Conservation (phyloP, 306 rosid genomes). For the Dicorynia guianensis region DNA sequence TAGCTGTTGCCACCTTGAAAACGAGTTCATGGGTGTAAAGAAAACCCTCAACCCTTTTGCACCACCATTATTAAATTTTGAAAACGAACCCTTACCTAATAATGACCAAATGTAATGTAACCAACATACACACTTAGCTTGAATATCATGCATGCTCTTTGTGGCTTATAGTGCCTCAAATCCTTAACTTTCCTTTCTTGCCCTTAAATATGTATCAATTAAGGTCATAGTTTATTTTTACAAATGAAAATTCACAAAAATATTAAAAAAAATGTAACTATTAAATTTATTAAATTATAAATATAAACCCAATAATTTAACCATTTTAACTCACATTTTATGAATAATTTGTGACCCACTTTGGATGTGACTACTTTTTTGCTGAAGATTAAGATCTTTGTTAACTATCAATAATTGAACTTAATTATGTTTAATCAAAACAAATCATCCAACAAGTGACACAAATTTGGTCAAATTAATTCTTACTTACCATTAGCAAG, state of each 20-base stretch:
- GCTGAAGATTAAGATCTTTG: neutral
- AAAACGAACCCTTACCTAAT: slow-evolving; percentile 46
- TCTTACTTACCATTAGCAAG: slow-evolving; percentile 79
- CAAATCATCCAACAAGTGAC: neutral
- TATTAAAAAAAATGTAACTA: too few species aligned
- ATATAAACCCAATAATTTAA: too few species aligned
- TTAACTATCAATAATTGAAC: neutral
- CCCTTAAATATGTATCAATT: neutral
- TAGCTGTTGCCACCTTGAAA: slow-evolving; percentile 40
- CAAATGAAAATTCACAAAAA: too few species aligned
- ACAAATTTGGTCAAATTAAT: neutral
- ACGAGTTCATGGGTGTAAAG: slow-evolving; percentile 30
- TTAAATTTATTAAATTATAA: too few species aligned
- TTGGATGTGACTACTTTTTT: too few species aligned
- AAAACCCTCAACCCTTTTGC: slow-evolving; percentile 24
- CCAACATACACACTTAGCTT: slow-evolving; percentile 30
- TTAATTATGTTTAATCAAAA: neutral
- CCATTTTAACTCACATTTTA: too few species aligned
- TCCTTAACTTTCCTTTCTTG: slow-evolving; percentile 23
- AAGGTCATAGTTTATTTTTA: neutral
- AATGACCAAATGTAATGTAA: slow-evolving; percentile 33
- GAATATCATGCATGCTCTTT: slow-evolving; percentile 9
- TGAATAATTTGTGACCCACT: too few species aligned
- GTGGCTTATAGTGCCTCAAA: slow-evolving; percentile 20
- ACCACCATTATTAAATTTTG: slow-evolving; percentile 40